Conservation (phyloP, 306 rosid species). For the Gynostemma pentaphyllum region DNA sequence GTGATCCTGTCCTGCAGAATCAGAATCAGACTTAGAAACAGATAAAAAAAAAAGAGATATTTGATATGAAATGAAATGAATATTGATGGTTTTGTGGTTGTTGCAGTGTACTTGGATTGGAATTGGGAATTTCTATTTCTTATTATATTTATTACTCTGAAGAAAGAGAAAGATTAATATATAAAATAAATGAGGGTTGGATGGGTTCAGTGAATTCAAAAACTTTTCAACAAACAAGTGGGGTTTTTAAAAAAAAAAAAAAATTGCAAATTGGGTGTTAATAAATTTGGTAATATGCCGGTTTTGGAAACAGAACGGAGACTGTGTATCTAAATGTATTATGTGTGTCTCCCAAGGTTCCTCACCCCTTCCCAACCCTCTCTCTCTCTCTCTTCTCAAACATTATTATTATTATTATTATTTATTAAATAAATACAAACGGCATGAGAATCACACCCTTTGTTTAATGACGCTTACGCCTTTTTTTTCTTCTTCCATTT, state of each 20-base stretch:
- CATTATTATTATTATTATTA: background rate
- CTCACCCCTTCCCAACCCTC: conserved; percentile 23
- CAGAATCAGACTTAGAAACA: too few relatives aligned
- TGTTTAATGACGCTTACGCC: too few relatives aligned
- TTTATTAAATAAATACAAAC: too few relatives aligned
- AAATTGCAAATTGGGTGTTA: conserved; percentile 27
- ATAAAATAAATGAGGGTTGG: background rate
- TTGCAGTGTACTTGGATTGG: background rate
- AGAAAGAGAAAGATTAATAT: background rate
- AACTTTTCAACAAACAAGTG: conserved; percentile 26
- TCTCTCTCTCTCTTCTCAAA: background rate
- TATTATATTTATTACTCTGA: background rate
- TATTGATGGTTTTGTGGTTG: conserved; percentile 3
- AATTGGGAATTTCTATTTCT: background rate
- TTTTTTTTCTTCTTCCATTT: too few relatives aligned
- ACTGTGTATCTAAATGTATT: too few relatives aligned
- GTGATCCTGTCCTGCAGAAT: too few relatives aligned
- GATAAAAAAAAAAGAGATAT: background rate
- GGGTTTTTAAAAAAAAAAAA: conserved; percentile 26
- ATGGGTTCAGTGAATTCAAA: conserved; percentile 35
- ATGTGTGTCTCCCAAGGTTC: conserved; percentile 41
- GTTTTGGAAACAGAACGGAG: conserved; percentile 20
- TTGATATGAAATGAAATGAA: conserved; percentile 1
- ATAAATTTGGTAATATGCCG: too few relatives aligned
- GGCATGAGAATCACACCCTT: too few relatives aligned